Base-by-base conservation (phyloP, 2,329 filamentous ascomycete genomes). In the Gliomastix tumulicola region DNA sequence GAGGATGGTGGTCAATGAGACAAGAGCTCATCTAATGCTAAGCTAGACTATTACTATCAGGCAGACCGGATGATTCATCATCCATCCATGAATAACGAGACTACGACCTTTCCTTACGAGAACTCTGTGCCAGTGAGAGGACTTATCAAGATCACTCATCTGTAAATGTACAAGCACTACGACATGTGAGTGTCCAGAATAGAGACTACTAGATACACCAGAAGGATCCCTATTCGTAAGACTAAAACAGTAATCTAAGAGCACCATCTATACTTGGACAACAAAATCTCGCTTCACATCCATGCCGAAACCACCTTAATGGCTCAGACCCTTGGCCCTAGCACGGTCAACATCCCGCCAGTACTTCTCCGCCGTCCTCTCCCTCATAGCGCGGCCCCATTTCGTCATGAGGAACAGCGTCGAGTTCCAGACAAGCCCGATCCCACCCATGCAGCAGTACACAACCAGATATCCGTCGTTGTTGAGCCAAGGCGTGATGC, bases 391-490 rank as follows among this genome's bases (percentile, higher is more conserved):
- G 41, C 69, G 70, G 3, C 71, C 70, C 42, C 57, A 74, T 44
- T 56, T 64, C 9, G 70, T 58, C 51, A 74, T 66, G 4, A 61
- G 32, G 13, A 71, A 56, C 47, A 65, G 52, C 39, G 60, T 62
- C 27, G 63, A 43, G 30, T 63, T 56, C 47, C 58, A 60, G 7
- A 55, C 59, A 30, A 63, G 42, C 2, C 53, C 53, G 40, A 63
- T 41, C 0, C 49, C 60, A 5, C 55, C 63, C 3, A 56, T 44
- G 19, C 58, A 57, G 34, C 63, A 43, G 19, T 53, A 67, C 2
- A 57, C 54, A 34, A 60, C 57, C 21, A 58, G 55, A 32, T 60
- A 57, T 2, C 63, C 62, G 41, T 57, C 56, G 13, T 52, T 45
- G 2, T 50, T 49, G 1, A 54, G 21, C 54, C 54, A 56, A 1